A percentile compares a stretch with the other conserved stretches of the same genome.
phyloP scores from a whole-genome alignment of 108 stramenopile species.

The Mayamaea pseudoterrestris region DNA sequence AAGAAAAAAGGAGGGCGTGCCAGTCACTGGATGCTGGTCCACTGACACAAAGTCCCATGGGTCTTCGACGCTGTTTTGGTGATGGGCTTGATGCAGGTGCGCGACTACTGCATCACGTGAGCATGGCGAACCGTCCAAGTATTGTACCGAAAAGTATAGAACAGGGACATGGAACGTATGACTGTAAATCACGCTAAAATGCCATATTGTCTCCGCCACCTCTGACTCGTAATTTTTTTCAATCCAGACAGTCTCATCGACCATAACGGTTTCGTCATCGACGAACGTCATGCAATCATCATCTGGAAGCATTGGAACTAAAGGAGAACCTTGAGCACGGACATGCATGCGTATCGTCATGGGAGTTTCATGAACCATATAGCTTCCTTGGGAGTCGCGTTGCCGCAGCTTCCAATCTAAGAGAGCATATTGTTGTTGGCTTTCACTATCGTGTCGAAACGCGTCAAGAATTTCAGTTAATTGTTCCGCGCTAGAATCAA shows the following conservation, averaged over 20 bases:
- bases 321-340: not conserved
- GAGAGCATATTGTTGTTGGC: not conserved
- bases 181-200: slow-evolving; percentile 47
- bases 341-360: not conserved
- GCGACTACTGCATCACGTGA: slow-evolving; percentile 21
- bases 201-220: slow-evolving; percentile 26
- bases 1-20: slow-evolving; percentile 46
- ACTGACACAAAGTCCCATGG: slow-evolving; percentile 68
- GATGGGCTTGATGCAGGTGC: slow-evolving; percentile 6
- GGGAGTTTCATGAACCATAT: too few relatives aligned
- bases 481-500: not conserved
- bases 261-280: slow-evolving; percentile 7
- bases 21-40: slow-evolving; percentile 57
- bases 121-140: slow-evolving; percentile 24
- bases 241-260: not conserved
- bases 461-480: not conserved
- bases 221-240: not conserved
- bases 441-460: not conserved
- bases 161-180: slow-evolving; percentile 52
- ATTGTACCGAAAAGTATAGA: slow-evolving; percentile 41
- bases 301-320: not conserved
- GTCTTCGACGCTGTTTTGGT: slow-evolving; percentile 14
- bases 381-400: not conserved
- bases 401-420: not conserved
- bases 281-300: not conserved